Evolutionary conservation across 2,329 filamentous ascomycete genomes (phyloP).

Genomic region (Aspergillus novofumigatus): DNA sequence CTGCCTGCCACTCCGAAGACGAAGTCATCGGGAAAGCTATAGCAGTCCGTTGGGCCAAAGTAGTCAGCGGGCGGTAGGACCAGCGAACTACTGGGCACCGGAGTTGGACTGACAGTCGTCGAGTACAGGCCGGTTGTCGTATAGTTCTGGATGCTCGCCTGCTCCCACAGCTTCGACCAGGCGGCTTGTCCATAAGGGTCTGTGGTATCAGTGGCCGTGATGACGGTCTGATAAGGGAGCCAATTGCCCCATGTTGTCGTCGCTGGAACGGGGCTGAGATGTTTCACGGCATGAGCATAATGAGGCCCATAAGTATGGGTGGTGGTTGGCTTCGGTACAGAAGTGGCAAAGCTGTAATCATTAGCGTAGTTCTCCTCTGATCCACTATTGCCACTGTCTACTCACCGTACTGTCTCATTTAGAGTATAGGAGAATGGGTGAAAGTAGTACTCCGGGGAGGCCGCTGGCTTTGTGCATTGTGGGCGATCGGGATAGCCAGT

Average conservation of each 20-base stretch:
- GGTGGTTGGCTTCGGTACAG: background rate
- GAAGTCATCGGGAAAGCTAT: conserved; percentile 37
- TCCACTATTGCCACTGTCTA: background rate
- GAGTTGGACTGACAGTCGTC: conserved; percentile 54
- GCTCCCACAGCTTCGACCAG: conserved; percentile 33
- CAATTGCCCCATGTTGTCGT: conserved; percentile 34
- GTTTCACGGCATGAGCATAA: background rate
- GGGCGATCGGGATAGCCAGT: background rate
- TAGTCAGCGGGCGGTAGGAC: conserved; percentile 53
- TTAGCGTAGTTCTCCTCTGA: background rate
- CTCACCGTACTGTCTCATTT: conserved; percentile 3
- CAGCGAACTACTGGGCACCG: conserved; percentile 52
- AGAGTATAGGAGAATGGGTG: conserved; percentile 1
- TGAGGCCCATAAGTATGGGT: background rate
- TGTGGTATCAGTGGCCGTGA: conserved; percentile 23
- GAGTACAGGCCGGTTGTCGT: conserved; percentile 39
- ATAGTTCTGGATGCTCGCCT: conserved; percentile 28
- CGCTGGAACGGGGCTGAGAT: background rate
- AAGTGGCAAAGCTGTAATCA: background rate
- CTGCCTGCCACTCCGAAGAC: conserved; percentile 42
- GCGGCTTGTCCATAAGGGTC: conserved; percentile 35
- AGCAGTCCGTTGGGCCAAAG: conserved; percentile 39
- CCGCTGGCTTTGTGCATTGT: background rate
- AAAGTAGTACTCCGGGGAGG: background rate
- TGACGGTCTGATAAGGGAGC: conserved; percentile 25